A percentile compares a stretch with the other conserved stretches of the same genome.
phyloP scores from a whole-genome alignment of 1,139 yeast species.

The Scheffersomyces segobiensis region DNA sequence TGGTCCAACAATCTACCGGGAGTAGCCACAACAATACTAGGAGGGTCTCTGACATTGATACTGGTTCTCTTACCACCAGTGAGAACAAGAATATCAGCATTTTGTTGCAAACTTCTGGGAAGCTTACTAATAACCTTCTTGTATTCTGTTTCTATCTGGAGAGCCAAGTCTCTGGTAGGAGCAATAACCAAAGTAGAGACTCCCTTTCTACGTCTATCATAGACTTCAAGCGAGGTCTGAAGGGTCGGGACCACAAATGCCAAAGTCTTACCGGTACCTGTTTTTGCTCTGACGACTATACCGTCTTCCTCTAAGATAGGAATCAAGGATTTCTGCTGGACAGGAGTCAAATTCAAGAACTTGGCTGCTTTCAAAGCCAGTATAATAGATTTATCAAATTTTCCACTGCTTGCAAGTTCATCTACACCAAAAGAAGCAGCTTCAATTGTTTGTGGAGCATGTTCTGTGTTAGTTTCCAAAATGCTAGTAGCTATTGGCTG shows the following conservation, averaged over 20 bases:
- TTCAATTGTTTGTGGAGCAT: not conserved
- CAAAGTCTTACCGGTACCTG: slow-evolving; percentile 94
- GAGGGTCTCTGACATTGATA: slow-evolving; percentile 20
- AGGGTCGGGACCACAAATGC: slow-evolving; percentile 84
- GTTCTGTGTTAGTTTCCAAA: not conserved
- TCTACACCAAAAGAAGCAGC: not conserved
- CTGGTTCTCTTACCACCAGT: slow-evolving; percentile 42
- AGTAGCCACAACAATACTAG: slow-evolving; percentile 74
- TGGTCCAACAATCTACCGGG: slow-evolving; percentile 83
- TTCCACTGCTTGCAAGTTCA: slow-evolving; percentile 8
- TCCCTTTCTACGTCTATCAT: slow-evolving; percentile 11
- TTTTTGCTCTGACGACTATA: slow-evolving; percentile 84
- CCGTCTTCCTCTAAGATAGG: slow-evolving; percentile 67
- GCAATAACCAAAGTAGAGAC: slow-evolving; percentile 71
- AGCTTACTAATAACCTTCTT: slow-evolving; percentile 37
- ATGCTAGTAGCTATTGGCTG: not conserved
- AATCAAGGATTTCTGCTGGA: slow-evolving; percentile 70
- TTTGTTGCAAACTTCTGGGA: slow-evolving; percentile 11
- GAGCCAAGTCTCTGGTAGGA: slow-evolving; percentile 92
- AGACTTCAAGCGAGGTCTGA: slow-evolving; percentile 28
- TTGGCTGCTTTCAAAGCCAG: slow-evolving; percentile 41
- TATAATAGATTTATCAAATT: slow-evolving; percentile 11
- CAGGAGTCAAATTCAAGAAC: slow-evolving; percentile 64
- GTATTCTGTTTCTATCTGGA: slow-evolving; percentile 74
- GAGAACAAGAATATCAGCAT: slow-evolving; percentile 24